Conservation (phyloP, 805 yeast species). For the Candida nemodendra region DNA sequence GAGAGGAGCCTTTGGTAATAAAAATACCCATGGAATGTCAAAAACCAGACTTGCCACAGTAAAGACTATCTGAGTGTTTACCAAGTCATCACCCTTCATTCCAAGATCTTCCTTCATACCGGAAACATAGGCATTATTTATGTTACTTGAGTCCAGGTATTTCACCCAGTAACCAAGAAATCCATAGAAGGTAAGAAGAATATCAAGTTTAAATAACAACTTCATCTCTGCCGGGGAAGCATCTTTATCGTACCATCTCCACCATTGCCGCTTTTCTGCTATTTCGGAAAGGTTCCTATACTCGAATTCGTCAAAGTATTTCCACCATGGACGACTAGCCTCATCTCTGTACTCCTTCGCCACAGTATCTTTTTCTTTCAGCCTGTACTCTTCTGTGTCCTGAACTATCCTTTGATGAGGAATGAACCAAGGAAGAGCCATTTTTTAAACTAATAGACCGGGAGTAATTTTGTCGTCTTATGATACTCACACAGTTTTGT, state of each 20-base stretch:
- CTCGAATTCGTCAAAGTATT: slow-evolving; percentile 59
- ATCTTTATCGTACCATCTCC: slow-evolving; percentile 49
- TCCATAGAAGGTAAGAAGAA: slow-evolving; percentile 50
- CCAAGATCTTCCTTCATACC: slow-evolving; percentile 54
- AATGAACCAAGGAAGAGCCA: slow-evolving; percentile 1
- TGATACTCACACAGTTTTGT: too few species aligned
- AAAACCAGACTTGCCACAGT: slow-evolving; percentile 54
- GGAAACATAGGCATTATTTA: slow-evolving; percentile 55
- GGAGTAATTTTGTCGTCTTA: too few species aligned
- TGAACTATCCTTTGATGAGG: slow-evolving; percentile 14
- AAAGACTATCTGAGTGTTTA: slow-evolving; percentile 47
- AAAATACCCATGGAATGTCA: slow-evolving; percentile 57
- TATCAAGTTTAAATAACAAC: slow-evolving; percentile 51
- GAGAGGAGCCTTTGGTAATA: slow-evolving; percentile 50
- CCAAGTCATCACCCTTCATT: slow-evolving; percentile 40
- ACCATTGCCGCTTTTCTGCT: slow-evolving; percentile 42
- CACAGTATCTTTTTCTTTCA: slow-evolving; percentile 2
- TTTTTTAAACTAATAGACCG: too few species aligned
- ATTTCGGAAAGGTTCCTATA: slow-evolving; percentile 42
- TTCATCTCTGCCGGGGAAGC: slow-evolving; percentile 48
- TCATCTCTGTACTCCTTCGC: slow-evolving; percentile 48
- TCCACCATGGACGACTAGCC: slow-evolving; percentile 51
- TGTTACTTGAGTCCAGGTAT: slow-evolving; percentile 52
- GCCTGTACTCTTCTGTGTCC: slow-evolving; percentile 3
- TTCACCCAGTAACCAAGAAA: slow-evolving; percentile 64